Percentiles rank a stretch among this genome's conserved stretches.
Conservation (phyloP, 495 filamentous ascomycete genomes). For the Barbatosphaeria neglecta region DNA sequence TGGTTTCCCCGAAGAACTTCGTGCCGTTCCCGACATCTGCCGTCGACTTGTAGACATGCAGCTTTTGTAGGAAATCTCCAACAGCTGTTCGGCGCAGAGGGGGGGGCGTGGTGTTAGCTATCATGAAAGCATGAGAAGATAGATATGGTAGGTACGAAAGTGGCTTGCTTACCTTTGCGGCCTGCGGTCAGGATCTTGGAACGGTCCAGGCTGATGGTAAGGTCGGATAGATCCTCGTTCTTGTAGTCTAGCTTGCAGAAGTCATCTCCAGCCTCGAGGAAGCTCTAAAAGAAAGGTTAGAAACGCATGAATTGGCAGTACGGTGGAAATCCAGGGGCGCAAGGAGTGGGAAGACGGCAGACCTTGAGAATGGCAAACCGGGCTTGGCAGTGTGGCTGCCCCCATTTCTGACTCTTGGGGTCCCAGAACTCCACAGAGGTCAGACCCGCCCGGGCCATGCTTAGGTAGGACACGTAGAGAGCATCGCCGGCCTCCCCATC, state of each 20-base stretch:
- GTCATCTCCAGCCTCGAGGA: constrained; percentile 70
- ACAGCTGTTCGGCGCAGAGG: constrained; percentile 44
- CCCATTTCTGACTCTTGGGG: constrained; percentile 79
- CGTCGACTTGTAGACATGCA: constrained; percentile 87
- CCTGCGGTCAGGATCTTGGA: constrained; percentile 60
- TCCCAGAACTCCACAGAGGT: constrained; percentile 82
- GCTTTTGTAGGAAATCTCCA: constrained; percentile 76
- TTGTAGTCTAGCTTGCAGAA: constrained; percentile 72
- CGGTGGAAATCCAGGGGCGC: neutral
- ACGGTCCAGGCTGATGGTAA: constrained; percentile 70
- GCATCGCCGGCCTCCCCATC: constrained; percentile 71
- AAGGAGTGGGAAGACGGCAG: neutral
- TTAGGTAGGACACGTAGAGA: constrained; percentile 73
- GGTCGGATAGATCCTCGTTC: constrained; percentile 65
- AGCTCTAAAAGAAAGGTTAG: too few relatives aligned
- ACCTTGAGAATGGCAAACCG: constrained; percentile 72
- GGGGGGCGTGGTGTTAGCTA: constrained; percentile 1
- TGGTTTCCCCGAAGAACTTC: constrained; percentile 60
- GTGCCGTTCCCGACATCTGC: constrained; percentile 68
- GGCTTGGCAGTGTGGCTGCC: constrained; percentile 89
- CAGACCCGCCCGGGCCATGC: constrained; percentile 86
- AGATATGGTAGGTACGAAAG: neutral
- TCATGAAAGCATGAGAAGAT: constrained; percentile 12
- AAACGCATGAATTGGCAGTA: neutral
- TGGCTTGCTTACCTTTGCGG: constrained; percentile 42